Base-by-base conservation (phyloP, 371 early-diverging fungal genomes). In the Apophysomyces variabilis region DNA sequence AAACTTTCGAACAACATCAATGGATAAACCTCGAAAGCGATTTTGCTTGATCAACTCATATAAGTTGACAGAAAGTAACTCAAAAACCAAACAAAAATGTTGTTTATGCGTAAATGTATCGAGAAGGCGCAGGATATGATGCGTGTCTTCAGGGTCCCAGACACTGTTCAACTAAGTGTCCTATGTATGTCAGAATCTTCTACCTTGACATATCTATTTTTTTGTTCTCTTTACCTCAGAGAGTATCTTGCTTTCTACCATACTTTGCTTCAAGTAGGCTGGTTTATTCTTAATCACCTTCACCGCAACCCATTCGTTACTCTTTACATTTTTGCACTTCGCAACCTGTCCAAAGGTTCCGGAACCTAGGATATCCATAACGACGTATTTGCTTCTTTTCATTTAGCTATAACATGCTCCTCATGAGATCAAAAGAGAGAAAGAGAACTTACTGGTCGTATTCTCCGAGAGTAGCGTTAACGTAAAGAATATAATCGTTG, bases 261-360 rank as follows among this genome's bases (percentile, higher is more conserved):
- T 87, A 64, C 93, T 93, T 77, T 99, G 99, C 68, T 94, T 93
- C 76, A 92, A 95, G 77, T 98, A 99, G 1, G 96, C 96, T 4
- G 90, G 87, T 70, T 94, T 93, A 80, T 96, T 98, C 75, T 99
- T 99, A 63, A 99, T 95, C 14, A 99, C 94, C 79, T 99, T 99
- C 57, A 99, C 90, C 2, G 97, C 99, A 16, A 95, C 93, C 14
- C 91, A 74, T 63, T 91, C 92, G 65, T 93, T 89, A 0, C 95
- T 95, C 68, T 89, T 90, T 45, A 92, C 71, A 69, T 97, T 93
- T 38, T 90, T 87, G 68, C 98, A 99, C 75, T 95, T 96, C 9
- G 93, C 96, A 0, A 99, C 99, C 79, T 99, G 98, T 0, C 99
- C 99, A 89, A 99, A 99, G 0, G 99, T 99, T 16, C 99, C 99